Conservation (phyloP, 1,284 basidiomycete genomes). For the Papiliotrema flavescens region DNA sequence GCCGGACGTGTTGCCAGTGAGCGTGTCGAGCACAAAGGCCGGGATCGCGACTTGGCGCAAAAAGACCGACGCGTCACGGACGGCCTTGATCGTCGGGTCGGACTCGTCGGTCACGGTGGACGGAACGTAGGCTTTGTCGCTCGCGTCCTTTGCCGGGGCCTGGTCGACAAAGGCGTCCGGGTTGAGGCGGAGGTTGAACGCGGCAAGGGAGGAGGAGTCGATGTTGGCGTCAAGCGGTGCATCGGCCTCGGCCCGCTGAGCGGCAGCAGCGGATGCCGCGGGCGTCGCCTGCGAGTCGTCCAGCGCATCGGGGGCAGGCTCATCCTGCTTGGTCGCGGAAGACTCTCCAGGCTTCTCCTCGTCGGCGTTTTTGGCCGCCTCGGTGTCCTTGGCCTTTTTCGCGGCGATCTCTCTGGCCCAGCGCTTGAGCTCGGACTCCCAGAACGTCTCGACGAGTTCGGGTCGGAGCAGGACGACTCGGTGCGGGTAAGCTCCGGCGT, state of each 20-base stretch:
- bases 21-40: conserved; percentile 52
- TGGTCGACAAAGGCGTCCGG: conserved; percentile 58
- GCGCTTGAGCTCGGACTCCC: conserved; percentile 54
- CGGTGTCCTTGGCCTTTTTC: conserved; percentile 20
- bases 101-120: conserved; percentile 50
- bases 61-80: conserved; percentile 54
- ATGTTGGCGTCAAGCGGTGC: conserved; percentile 23
- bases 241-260: conserved; percentile 26
- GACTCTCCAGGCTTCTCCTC: conserved; percentile 42
- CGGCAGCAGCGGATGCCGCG: conserved; percentile 23
- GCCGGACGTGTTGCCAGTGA: conserved; percentile 50
- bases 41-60: conserved; percentile 53
- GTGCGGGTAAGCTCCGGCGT: conserved; percentile 52
- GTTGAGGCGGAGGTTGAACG: conserved; percentile 56
- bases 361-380: conserved; percentile 19
- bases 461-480: conserved; percentile 56
- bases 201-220: conserved; percentile 30
- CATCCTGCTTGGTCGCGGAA: conserved; percentile 44
- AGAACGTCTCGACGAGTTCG: conserved; percentile 56
- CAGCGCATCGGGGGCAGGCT: not conserved
- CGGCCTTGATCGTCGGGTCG: conserved; percentile 53
- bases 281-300: conserved; percentile 13
- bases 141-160: conserved; percentile 29
- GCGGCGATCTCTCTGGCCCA: conserved; percentile 53
- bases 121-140: conserved; percentile 16